Percentiles rank a stretch among this genome's conserved stretches.
phyloP scores from a whole-genome alignment of 202 grass and related monocot species.

The Carex arenaria region DNA sequence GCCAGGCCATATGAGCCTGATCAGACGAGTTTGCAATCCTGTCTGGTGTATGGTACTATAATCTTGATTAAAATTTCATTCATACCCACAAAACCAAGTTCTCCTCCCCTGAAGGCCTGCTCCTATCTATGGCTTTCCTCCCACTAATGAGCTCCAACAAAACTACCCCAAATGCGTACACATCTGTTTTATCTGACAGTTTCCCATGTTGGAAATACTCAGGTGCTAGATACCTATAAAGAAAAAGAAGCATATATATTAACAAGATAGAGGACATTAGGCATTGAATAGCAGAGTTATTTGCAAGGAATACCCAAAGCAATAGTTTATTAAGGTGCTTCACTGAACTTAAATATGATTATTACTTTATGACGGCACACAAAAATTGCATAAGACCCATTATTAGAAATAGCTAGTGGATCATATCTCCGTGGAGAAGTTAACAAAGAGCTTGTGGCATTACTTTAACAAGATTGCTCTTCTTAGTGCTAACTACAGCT shows the following conservation, averaged over 20 bases:
- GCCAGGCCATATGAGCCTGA: neutral
- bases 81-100: conserved; percentile 51
- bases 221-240: conserved; percentile 43
- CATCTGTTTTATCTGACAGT: conserved; percentile 51
- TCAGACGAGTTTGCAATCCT: neutral
- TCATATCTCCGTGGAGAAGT: neutral
- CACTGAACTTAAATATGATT: neutral
- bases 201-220: conserved; percentile 56
- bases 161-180: conserved; percentile 46
- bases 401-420: neutral
- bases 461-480: neutral
- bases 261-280: neutral
- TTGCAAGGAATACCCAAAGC: neutral
- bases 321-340: neutral
- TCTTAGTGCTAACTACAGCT: neutral
- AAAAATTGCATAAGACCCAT: neutral
- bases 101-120: conserved; percentile 37
- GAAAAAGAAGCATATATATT: neutral
- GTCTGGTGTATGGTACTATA: neutral
- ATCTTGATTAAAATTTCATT: neutral
- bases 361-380: neutral
- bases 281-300: neutral
- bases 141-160: conserved; percentile 49
- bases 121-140: conserved; percentile 39
- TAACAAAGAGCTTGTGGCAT: neutral